Percentiles rank a stretch among this genome's conserved stretches.
Evolutionary conservation across 1,284 basidiomycete species (phyloP).

Genomic region (Uromyces viciae-fabae): DNA sequence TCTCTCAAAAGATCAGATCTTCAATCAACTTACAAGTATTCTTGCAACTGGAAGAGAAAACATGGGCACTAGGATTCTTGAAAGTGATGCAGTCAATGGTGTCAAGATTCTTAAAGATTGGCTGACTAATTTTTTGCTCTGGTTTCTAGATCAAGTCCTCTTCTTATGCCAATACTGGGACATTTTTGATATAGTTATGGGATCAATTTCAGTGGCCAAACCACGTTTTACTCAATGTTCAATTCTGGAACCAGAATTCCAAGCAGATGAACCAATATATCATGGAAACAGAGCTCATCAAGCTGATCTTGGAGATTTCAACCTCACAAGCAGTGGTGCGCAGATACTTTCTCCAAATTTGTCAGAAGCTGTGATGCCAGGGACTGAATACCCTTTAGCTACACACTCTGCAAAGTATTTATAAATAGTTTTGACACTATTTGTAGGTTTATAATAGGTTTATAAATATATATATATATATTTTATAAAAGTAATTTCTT

Average conservation of each 20-base stretch:
- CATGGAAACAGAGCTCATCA: too few species aligned
- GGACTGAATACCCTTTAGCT: too few species aligned
- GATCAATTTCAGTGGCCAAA: constrained; percentile 8
- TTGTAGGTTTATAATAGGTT: too few species aligned
- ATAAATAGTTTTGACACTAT: too few species aligned
- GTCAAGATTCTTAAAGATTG: neutral
- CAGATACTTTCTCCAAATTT: too few species aligned
- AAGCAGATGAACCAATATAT: neutral
- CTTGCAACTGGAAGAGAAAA: neutral
- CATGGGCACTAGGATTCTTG: neutral
- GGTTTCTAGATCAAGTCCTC: neutral
- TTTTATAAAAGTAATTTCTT: too few species aligned
- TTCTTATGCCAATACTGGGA: constrained; percentile 10
- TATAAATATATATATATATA: too few species aligned
- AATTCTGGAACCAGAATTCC: neutral
- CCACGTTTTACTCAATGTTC: neutral
- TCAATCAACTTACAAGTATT: neutral
- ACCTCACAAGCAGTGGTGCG: neutral
- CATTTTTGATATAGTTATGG: neutral
- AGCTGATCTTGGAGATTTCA: too few species aligned
- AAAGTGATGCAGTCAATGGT: neutral
- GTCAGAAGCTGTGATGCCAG: too few species aligned
- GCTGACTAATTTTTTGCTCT: neutral
- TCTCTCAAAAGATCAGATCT: neutral
- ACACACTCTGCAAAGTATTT: too few species aligned